Evolutionary conservation across 2,329 filamentous ascomycete genomes (phyloP), one percentile per base, ranked within the genome.

Genomic region (Fusarium compactum): DNA sequence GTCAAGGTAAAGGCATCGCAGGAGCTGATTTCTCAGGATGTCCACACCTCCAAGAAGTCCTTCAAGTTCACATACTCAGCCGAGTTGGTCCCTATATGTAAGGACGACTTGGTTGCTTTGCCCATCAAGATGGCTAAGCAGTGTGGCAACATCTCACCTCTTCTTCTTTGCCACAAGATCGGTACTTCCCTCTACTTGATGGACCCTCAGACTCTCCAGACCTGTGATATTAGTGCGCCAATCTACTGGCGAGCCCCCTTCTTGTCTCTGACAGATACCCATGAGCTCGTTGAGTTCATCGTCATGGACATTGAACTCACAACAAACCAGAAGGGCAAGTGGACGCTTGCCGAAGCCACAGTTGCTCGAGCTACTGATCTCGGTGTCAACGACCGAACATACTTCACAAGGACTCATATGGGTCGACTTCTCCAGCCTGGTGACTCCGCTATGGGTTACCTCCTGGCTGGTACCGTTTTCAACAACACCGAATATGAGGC

Each of bases 21-120:
- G 77, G 93, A 98, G 80, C 87, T 98, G 48, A 98, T 99, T 74
- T 97, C 94, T 7, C 90, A 94, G 83, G 95, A 99, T 80, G 89
- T 91, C 15, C 96, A 99, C 82, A 98, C 95, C 1, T 92, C 92
- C 18, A 92, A 91, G 65, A 96, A 93, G 81, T 94, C 91, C 34
- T 98, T 95, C 87, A 99, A 99, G 80, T 98, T 98, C 82, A 91
- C 92, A 47, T 98, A 90, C 81, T 97, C 94, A 0, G 90, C 92
- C 57, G 93, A 98, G 78, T 82, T 99, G 51, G 91, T 98, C 27
- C 96, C 96, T 2, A 94, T 99, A 52, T 98, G 96, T 85, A 97
- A 98, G 81, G 96, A 99, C 75, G 96, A 99, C 78, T 85, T 99
- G 29, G 93, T 99, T n/a, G 95, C 93, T 3, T 84, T 99, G 38